These are phyloP conservation scores for Penicillium olsonii DNA, from an alignment of 2,329 filamentous ascomycete genomes.

Conservation along the genomic window DNA sequence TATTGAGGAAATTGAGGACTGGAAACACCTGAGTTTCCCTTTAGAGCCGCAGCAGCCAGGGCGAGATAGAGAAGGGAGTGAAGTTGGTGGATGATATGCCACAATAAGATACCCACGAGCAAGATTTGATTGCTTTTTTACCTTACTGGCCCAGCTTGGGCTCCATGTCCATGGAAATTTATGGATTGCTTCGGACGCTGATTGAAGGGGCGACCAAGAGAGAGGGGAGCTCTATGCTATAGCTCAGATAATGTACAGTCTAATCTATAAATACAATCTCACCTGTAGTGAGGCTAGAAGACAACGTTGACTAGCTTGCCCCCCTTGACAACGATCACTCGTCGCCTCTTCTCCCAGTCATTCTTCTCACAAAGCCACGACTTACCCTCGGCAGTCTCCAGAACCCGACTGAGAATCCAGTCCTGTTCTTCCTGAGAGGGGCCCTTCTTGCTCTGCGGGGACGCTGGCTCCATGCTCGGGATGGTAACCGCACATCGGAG, in stretches of 20 bases:
- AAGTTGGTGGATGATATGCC: neutral
- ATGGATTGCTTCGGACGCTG: too few species aligned
- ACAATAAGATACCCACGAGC: conserved; percentile 1
- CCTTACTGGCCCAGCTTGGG: too few species aligned
- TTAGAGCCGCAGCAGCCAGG: conserved; percentile 29
- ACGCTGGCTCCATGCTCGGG: conserved; percentile 50
- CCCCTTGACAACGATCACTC: conserved; percentile 65
- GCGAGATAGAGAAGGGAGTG: neutral
- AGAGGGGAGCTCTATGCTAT: neutral
- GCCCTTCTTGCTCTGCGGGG: conserved; percentile 13
- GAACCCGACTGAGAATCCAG: conserved; percentile 64
- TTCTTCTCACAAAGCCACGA: conserved; percentile 55
- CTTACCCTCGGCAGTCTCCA: conserved; percentile 62
- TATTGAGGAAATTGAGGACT: conserved; percentile 92
- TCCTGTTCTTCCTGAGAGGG: conserved; percentile 47
- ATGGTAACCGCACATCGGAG: conserved; percentile 69
- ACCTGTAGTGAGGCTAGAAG: conserved; percentile 34
- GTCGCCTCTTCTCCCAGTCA: conserved; percentile 57
- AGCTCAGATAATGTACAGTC: conserved; percentile 8
- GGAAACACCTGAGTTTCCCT: conserved; percentile 80
- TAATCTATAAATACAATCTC: neutral
- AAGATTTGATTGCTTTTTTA: neutral
- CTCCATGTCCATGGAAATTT: too few species aligned
- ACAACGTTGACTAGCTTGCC: conserved; percentile 78
- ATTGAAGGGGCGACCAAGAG: neutral